Evolutionary conservation across 2,329 filamentous ascomycete genomes (phyloP), one percentile per base, ranked within the genome.

Genomic region (Colletotrichum echinochloae): DNA sequence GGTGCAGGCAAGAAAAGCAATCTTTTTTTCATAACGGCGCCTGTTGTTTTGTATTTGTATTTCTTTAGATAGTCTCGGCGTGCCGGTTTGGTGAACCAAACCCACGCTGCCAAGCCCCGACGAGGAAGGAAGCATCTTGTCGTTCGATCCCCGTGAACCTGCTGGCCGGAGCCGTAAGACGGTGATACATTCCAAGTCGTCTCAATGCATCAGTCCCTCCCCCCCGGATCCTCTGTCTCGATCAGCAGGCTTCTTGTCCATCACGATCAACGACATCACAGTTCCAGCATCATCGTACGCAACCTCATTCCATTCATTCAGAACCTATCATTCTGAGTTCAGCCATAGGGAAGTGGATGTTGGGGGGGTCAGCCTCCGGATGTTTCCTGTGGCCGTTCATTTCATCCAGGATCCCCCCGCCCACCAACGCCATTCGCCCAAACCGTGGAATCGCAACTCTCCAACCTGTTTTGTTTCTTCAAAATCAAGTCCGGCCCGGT

Each of bases 361-460:
- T n/a, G n/a, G 12, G 12, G 39, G 39, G 39, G 39, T 9, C 39
- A 16, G 16, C 14, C 20, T 6, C 41, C 41, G 6, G 14, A 44
- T 7, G 18, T 7, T 20, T 20, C 39, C 39, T 20, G 20, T 44
- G 9, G 12, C 5, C 5, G 3, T 26, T 23, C 4, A 1, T 20
- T 23, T 28, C 6, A 26, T 49, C 23, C 11, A n/a, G n/a, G n/a
- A 23, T 48, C 20, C 30, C 30, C 55, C 26, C 37, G n/a, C n/a
- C 20, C 5, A 60, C 44, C 59, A 61, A 61, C 46, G 46, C 59
- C 44, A 33, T 61, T 51, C 59, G 46, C 59, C 59, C n/a, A 26
- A 60, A 9, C 51, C 16, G 14, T 26, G n/a, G 59, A 33, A 39
- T 28, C 39, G 12, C 28, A 37, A 23, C 16, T 55, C 11, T 23